phyloP scores from a whole-genome alignment of 495 filamentous ascomycete genomes.

The Hypoxylon subgilvum region DNA sequence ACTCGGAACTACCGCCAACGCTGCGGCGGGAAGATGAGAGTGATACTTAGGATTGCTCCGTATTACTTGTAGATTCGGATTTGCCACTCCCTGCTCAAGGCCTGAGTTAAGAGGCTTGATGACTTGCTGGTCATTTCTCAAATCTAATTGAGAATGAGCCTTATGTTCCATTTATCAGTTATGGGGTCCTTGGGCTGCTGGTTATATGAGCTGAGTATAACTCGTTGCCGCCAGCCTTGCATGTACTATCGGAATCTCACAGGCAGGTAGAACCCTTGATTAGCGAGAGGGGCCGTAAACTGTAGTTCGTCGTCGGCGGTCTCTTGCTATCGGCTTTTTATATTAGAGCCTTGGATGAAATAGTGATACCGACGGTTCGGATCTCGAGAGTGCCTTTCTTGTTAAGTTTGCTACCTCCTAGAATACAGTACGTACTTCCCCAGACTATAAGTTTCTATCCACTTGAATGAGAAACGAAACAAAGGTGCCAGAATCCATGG shows the following conservation, averaged over 20 bases:
- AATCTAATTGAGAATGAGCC: background rate
- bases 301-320: conserved; percentile 9
- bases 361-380: conserved; percentile 2
- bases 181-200: background rate
- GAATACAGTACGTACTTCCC: too few species aligned
- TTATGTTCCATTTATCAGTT: background rate
- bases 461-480: too few species aligned
- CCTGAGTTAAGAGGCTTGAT: background rate
- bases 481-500: too few species aligned
- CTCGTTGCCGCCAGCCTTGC: conserved; percentile 13
- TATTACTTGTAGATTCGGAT: conserved; percentile 14
- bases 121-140: conserved; percentile 1
- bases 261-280: conserved; percentile 16
- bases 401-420: background rate
- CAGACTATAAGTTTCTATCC: too few species aligned
- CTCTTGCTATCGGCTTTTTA: background rate
- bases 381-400: background rate
- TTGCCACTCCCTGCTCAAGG: conserved; percentile 1
- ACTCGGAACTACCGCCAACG: conserved; percentile 28
- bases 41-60: conserved; percentile 1
- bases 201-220: conserved; percentile 4
- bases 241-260: conserved; percentile 18
- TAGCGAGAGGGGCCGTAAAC: conserved; percentile 19
- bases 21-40: conserved; percentile 22
- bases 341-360: background rate